These are phyloP conservation scores for Cylindricascospora bacillispora DNA, from an alignment of 1,139 yeast species.

Conservation along the genomic window DNA sequence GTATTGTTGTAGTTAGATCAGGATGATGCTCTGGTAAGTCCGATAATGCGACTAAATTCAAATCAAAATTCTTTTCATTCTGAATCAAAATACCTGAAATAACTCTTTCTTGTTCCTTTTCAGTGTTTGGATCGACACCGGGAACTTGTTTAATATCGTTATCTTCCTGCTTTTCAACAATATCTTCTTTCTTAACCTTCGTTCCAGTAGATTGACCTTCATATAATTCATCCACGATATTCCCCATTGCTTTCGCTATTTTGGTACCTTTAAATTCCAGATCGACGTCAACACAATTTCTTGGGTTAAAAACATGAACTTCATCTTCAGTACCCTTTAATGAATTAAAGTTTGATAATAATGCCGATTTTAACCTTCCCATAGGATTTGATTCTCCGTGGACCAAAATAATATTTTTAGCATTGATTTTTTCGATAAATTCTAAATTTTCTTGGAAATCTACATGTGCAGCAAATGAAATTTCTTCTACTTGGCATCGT, in stretches of 20 bases:
- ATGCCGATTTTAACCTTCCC: constrained; percentile 92
- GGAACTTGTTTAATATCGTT: constrained; percentile 3
- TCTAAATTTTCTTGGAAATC: constrained; percentile 89
- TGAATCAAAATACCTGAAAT: constrained; percentile 86
- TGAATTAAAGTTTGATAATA: constrained; percentile 71
- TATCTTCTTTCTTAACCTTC: constrained; percentile 10
- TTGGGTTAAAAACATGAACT: constrained; percentile 85
- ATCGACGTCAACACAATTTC: constrained; percentile 72
- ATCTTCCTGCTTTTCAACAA: constrained; percentile 11
- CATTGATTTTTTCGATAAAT: constrained; percentile 78
- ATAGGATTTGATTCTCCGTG: constrained; percentile 98
- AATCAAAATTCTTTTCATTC: constrained; percentile 62
- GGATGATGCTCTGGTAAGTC: constrained; percentile 79
- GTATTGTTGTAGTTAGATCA: constrained; percentile 72
- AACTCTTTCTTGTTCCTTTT: constrained; percentile 16
- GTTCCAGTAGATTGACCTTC: constrained; percentile 9
- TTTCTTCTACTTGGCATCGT: constrained; percentile 80
- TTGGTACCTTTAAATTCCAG: constrained; percentile 74
- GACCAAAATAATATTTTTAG: constrained; percentile 73
- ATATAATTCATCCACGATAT: constrained; percentile 43
- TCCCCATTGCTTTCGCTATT: constrained; percentile 76
- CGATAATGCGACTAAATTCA: constrained; percentile 66
- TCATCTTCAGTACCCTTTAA: constrained; percentile 81
- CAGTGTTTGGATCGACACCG: background rate
- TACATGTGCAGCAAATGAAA: constrained; percentile 97